Evolutionary conservation across 176 grass and related monocot genomes (phyloP).

Genomic region (Aegilops sharonensis): DNA sequence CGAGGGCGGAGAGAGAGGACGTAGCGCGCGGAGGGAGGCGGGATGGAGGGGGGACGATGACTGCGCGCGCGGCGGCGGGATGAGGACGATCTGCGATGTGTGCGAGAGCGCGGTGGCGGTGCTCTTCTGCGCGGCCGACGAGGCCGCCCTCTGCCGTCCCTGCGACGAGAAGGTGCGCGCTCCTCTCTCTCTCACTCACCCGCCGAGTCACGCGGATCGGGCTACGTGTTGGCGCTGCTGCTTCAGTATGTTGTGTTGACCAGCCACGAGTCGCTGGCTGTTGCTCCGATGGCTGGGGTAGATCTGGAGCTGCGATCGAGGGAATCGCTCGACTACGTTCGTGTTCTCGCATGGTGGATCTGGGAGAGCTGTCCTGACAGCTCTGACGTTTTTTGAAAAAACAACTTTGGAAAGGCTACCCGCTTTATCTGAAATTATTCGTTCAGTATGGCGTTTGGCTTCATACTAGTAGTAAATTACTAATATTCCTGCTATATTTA

Average conservation of each 20-base stretch:
- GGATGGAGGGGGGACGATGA: constrained; percentile 33
- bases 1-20: background rate
- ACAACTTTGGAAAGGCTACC: background rate
- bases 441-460: background rate
- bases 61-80: constrained; percentile 31
- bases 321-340: background rate
- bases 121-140: constrained; percentile 96
- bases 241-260: background rate
- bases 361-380: background rate
- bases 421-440: background rate
- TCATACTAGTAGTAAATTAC: background rate
- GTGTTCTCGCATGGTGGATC: background rate
- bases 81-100: constrained; percentile 98
- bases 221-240: background rate
- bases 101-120: constrained; percentile 89
- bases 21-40: background rate
- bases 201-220: constrained; percentile 10
- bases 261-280: background rate
- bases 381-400: background rate
- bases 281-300: background rate
- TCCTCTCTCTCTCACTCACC: background rate
- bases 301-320: background rate
- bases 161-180: constrained; percentile 85
- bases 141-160: constrained; percentile 83
- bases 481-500: too few species aligned